Base-by-base conservation (phyloP, 768 basidiomycete genomes). In the Tubosaeta brunneosetosa region DNA sequence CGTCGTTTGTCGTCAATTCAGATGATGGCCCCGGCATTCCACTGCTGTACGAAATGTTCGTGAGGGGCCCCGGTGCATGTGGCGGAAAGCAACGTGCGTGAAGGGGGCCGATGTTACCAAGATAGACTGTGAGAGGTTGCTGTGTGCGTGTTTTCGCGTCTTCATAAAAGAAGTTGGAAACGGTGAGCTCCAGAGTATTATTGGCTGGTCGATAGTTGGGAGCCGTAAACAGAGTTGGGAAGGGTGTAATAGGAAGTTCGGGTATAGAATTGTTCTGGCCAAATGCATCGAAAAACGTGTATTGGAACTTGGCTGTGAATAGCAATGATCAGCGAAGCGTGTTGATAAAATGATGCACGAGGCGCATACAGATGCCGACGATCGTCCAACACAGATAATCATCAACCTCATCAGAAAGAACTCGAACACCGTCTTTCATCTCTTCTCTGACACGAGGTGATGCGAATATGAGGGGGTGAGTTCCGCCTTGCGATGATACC, bases 361-460 rank as follows among this genome's bases (percentile, higher is more conserved):
- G 19, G 62, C 55, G 74, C 88, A 70, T 71, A 94, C 94, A 91
- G 48, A 95, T 94, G 36, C 94, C 91, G 58, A 93, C 91, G 60
- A 97, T 94, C 12, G 91, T 92, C 94, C 94, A 97, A 63, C 90
- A 92, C 52, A 94, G 73, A 74, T 92, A 94, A 66, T 97, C 94
- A 66, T 97, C 93, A 6, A 97, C 90, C 69, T 92, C 89, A 61
- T 95, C 93, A 22, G 83, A 86, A 50, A 91, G 81, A 31, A 83
- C 71, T 49, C 81, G 81, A 44, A 82, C 77, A 14, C 88, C 90
- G 57, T 91, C 88, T 66, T 87, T 87, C 53, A 86, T 72, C 64
- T 92, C 91, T 54, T 91, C 91, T 36, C 83, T 80, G n/a, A 90
- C 78, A 34, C 88, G 83, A 43, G 91, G 88, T 9, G 83, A 76